Percentiles rank a stretch among this genome's conserved stretches.
Evolutionary conservation across 139 green algal species (phyloP).

Genomic region (Micractinium sp.): DNA sequence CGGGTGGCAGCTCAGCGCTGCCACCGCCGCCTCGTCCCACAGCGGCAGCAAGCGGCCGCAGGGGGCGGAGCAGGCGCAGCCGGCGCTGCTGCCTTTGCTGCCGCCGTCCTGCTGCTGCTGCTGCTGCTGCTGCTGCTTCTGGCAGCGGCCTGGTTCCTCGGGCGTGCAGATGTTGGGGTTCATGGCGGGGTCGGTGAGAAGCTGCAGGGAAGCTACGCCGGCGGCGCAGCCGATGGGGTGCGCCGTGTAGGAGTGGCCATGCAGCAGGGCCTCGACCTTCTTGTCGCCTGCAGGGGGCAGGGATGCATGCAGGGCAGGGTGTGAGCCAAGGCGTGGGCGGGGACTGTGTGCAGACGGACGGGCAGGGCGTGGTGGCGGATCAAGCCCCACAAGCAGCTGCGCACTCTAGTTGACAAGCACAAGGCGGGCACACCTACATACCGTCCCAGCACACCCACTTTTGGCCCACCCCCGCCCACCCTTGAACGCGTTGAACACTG

Average conservation of each 20-base stretch:
- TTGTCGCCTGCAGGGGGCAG: slow-evolving; percentile 27
- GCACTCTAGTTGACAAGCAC: background rate
- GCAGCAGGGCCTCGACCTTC: slow-evolving; percentile 89
- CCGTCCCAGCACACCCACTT: background rate
- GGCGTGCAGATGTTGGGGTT: slow-evolving; percentile 84
- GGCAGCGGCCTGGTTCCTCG: background rate
- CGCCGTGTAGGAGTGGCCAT: slow-evolving; percentile 98
- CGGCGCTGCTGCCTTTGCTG: background rate
- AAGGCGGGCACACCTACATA: background rate
- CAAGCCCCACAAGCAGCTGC: too few species aligned
- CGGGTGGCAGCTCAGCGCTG: slow-evolving; percentile 65
- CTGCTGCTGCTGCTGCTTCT: background rate
- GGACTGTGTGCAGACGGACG: background rate
- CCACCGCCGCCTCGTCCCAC: slow-evolving; percentile 69
- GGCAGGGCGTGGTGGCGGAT: too few species aligned
- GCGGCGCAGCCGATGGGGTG: slow-evolving; percentile 89
- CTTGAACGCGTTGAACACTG: slow-evolving; percentile 88
- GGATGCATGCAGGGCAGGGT: background rate
- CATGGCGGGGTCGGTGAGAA: slow-evolving; percentile 60
- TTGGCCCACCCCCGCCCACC: slow-evolving; percentile 27
- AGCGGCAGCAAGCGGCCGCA: slow-evolving; percentile 70
- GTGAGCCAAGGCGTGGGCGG: background rate
- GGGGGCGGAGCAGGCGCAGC: slow-evolving; percentile 14
- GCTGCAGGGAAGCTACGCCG: slow-evolving; percentile 71
- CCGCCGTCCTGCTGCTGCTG: background rate